These are phyloP conservation scores for Yamadazyma triangularis DNA, from an alignment of 1,139 yeast species.

Conservation along the genomic window DNA sequence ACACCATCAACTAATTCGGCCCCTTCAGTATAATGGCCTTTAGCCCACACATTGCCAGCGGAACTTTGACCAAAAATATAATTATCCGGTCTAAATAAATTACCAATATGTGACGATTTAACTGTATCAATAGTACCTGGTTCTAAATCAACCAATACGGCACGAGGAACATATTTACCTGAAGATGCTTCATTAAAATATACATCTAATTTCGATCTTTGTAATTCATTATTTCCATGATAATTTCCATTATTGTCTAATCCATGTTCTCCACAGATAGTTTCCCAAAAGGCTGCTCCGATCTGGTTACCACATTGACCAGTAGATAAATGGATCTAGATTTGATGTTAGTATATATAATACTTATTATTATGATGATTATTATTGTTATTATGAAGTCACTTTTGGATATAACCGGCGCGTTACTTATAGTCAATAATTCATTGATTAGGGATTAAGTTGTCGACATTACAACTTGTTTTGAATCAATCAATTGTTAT, in stretches of 20 bases:
- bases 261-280: constrained; percentile 96
- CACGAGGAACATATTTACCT: constrained; percentile 89
- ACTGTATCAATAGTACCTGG: constrained; percentile 91
- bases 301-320: constrained; percentile 99
- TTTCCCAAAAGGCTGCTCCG: constrained; percentile 98
- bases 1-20: constrained; percentile 90
- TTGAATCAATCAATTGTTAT: too few species aligned
- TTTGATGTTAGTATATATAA: constrained; percentile 19
- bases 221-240: constrained; percentile 64
- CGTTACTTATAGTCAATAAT: too few species aligned
- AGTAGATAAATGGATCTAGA: constrained; percentile 86
- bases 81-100: constrained; percentile 87
- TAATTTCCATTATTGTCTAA: constrained; percentile 79
- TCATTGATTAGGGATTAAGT: too few species aligned
- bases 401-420: too few species aligned
- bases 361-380: too few species aligned
- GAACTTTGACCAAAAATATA: constrained; percentile 85
- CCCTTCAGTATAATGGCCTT: constrained; percentile 94
- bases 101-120: constrained; percentile 70
- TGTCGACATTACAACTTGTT: too few species aligned
- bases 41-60: constrained; percentile 96
- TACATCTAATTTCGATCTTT: constrained; percentile 51
- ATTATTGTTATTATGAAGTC: too few species aligned
- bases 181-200: constrained; percentile 60
- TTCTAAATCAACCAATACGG: constrained; percentile 87